Evolutionary conservation across 2,329 filamentous ascomycete species (phyloP), one percentile per base, ranked within the genome.

Genomic region (Ustilaginoidea virens): DNA sequence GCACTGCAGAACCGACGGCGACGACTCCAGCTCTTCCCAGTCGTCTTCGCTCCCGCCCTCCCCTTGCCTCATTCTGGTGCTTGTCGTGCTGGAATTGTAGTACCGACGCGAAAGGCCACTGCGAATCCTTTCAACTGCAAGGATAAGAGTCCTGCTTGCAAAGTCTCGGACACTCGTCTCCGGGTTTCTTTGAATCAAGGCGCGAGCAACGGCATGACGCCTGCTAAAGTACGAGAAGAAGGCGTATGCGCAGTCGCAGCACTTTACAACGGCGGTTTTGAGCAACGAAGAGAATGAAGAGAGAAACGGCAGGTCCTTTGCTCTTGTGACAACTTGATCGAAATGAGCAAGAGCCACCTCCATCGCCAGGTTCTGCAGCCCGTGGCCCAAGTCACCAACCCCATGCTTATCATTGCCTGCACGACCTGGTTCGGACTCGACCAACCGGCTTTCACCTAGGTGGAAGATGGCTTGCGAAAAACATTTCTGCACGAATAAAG

Each of bases 291-390:
- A 57, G 29, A 78, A 69, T 7, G 53, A 47, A 2, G 66, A 59
- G 21, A 80, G 74, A 23, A 78, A 68, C 0, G 73, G 65, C 2
- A 69, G 46, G 23, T 85, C 78, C 47, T 79, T 82, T 4, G 70
- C 64, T 32, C 82, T 69, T 25, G 77, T 70, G 9, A 80, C 66
- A 23, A 92, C 63, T 44, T 87, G 79, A 39, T 86, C 78, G 21
- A 92, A 53, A 39, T 87, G 80, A 28, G 67, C 61, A 3, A 80
- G 46, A 1, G 66, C 57, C 35, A 70, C 61, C 10, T 56, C 52
- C 41, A 81, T 56, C 3, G 68, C 66, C 25, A 58, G 38, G 12
- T 57, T 56, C 40, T 70, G 61, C 11, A 61, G 34, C 5, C 39
- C 35, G 30, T 48, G 46, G n/a, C n/a, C n/a, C n/a, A n/a, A n/a